These are phyloP conservation scores for Coniosporium apollinis DNA, from an alignment of 495 filamentous ascomycete genomes.

Conservation along the genomic window DNA sequence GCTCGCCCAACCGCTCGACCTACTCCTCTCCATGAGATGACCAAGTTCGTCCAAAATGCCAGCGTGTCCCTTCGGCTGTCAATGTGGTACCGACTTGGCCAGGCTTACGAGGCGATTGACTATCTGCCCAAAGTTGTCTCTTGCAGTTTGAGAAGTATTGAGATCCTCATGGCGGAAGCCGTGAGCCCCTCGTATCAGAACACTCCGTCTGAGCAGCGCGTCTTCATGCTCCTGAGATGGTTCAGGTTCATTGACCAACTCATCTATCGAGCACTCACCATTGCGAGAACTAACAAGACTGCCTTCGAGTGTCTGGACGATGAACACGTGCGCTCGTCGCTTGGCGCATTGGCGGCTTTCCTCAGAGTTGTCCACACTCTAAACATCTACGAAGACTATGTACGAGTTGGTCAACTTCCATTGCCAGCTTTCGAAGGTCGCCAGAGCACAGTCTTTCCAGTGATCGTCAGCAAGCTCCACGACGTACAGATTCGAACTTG, in stretches of 20 bases:
- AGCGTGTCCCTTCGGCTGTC: constrained; percentile 68
- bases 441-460: constrained; percentile 18
- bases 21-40: too few species aligned
- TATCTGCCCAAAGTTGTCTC: constrained; percentile 75
- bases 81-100: constrained; percentile 72
- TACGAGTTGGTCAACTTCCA: constrained; percentile 49
- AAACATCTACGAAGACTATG: constrained; percentile 64
- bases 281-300: constrained; percentile 42
- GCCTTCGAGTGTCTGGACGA: constrained; percentile 75
- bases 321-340: constrained; percentile 50
- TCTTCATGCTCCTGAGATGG: constrained; percentile 50
- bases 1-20: too few species aligned
- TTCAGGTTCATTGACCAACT: constrained; percentile 63
- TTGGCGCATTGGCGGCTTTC: constrained; percentile 48
- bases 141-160: constrained; percentile 69
- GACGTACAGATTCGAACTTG: constrained; percentile 84
- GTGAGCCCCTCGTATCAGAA: constrained; percentile 44
- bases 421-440: constrained; percentile 24
- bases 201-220: constrained; percentile 41
- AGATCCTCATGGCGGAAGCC: constrained; percentile 61
- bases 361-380: constrained; percentile 59
- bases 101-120: constrained; percentile 69
- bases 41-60: constrained; percentile 63
- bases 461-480: constrained; percentile 54
- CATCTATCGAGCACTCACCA: constrained; percentile 43